Percentiles rank a stretch among this genome's conserved stretches.
phyloP scores from a whole-genome alignment of 306 rosid species.

The Ziziphus jujuba region DNA sequence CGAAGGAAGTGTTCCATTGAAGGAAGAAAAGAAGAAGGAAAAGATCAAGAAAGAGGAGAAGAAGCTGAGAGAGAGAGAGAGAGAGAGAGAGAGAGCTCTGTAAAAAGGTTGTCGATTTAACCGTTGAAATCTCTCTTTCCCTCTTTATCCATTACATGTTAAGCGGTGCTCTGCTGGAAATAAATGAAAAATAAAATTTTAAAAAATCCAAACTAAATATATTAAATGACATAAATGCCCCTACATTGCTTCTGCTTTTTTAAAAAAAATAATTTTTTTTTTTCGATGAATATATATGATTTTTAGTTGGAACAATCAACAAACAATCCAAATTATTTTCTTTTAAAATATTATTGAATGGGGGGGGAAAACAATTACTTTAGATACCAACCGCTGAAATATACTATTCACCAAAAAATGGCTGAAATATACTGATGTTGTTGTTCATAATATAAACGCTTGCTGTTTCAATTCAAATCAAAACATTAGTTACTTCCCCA shows the following conservation, averaged over 20 bases:
- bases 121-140: constrained; percentile 1
- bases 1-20: constrained; percentile 2
- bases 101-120: constrained; percentile 15
- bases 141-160: neutral
- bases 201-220: no score
- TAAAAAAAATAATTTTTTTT: neutral
- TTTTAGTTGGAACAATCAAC: no score
- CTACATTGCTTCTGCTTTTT: neutral
- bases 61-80: neutral
- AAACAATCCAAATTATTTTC: neutral
- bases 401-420: no score
- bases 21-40: neutral
- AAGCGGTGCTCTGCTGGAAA: neutral
- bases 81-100: neutral
- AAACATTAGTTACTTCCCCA: no score
- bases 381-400: neutral
- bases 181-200: neutral
- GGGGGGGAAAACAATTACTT: neutral
- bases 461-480: neutral
- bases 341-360: neutral
- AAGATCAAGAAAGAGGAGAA: no score
- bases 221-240: constrained; percentile 15
- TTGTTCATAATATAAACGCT: neutral
- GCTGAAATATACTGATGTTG: neutral
- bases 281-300: neutral